Evolutionary conservation across 2,329 filamentous ascomycete genomes (phyloP).

Genomic region (Penicillium italicum): DNA sequence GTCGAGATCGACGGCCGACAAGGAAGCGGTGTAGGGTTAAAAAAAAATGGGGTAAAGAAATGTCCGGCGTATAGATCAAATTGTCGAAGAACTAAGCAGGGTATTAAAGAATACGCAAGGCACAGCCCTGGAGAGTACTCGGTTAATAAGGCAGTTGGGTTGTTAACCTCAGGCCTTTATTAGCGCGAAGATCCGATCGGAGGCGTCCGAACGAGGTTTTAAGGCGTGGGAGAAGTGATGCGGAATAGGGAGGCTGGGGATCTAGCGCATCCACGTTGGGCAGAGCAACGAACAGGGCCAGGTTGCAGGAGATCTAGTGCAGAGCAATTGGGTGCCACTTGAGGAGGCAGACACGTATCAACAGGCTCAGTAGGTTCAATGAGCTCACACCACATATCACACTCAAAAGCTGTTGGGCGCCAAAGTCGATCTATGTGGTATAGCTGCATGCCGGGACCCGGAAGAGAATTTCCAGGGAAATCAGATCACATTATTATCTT

Average conservation of each 20-base stretch:
- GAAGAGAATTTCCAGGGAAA: not conserved
- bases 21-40: constrained; percentile 15
- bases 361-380: constrained; percentile 3
- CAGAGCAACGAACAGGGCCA: constrained; percentile 21
- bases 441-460: constrained; percentile 18
- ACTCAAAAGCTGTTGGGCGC: constrained; percentile 14
- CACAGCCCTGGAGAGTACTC: not conserved
- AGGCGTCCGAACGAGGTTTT: constrained; percentile 5
- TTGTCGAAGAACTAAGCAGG: not conserved
- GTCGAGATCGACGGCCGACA: constrained; percentile 5
- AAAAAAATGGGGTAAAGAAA: not conserved
- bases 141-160: constrained; percentile 3
- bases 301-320: constrained; percentile 10
- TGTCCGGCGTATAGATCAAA: constrained; percentile 9
- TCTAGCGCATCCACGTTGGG: constrained; percentile 21
- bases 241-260: constrained; percentile 17
- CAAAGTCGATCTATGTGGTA: constrained; percentile 21
- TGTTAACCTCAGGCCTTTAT: constrained; percentile 6
- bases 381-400: constrained; percentile 15
- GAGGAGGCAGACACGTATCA: constrained; percentile 21
- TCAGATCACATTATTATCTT: not conserved
- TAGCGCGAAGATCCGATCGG: constrained; percentile 14
- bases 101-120: constrained; percentile 2
- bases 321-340: constrained; percentile 20
- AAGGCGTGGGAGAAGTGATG: constrained; percentile 12